Evolutionary conservation across 768 basidiomycete genomes (phyloP).

Genomic region (Tulasnella sp.): DNA sequence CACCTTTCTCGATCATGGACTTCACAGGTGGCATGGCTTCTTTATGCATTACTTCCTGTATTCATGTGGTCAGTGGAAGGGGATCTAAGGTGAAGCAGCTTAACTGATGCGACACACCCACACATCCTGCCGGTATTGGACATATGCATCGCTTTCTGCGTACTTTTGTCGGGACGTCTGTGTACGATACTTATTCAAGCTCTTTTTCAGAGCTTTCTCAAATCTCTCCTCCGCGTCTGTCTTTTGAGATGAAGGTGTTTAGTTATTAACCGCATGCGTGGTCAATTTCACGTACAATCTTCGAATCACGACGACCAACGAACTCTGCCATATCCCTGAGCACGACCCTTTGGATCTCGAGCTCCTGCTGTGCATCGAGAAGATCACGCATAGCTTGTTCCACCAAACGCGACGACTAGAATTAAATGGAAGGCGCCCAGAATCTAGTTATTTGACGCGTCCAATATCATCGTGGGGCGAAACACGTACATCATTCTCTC

Average conservation of each 20-base stretch:
- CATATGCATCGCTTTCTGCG: constrained; percentile 48
- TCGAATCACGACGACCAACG: constrained; percentile 19
- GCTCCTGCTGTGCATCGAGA: constrained; percentile 54
- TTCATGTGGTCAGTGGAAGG: too few species aligned
- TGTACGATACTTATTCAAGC: constrained; percentile 38
- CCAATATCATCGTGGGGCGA: constrained; percentile 30
- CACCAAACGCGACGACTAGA: constrained; percentile 26
- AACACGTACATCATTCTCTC: constrained; percentile 34
- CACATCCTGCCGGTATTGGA: constrained; percentile 50
- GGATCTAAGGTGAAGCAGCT: too few species aligned
- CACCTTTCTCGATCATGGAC: constrained; percentile 61
- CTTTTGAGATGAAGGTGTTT: background rate
- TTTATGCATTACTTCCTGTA: constrained; percentile 56
- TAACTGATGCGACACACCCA: constrained; percentile 47
- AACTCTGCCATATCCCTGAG: constrained; percentile 39
- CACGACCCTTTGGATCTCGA: constrained; percentile 43
- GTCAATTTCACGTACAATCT: too few species aligned
- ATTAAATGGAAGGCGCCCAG: background rate
- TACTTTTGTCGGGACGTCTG: constrained; percentile 76
- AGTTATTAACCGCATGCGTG: background rate
- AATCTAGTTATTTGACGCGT: background rate
- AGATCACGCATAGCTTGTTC: constrained; percentile 59
- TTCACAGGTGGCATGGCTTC: constrained; percentile 66
- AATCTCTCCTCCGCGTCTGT: constrained; percentile 33
- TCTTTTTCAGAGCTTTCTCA: constrained; percentile 34